Base-by-base conservation (phyloP, 1,139 yeast genomes). In the Zygosaccharomyces sapae region DNA sequence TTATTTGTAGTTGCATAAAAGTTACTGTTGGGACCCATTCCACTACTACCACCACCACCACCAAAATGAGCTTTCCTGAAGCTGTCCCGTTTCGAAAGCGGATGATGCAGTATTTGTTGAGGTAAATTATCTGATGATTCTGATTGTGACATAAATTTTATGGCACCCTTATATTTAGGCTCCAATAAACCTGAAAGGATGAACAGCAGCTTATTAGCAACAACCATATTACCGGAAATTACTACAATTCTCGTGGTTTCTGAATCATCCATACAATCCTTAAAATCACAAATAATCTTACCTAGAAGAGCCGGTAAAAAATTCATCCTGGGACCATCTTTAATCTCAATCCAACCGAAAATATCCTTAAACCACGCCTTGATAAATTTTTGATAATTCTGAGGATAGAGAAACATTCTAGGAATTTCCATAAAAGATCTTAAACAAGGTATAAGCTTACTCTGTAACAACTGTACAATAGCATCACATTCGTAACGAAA, bases 221-320 rank as follows among this genome's bases (percentile, higher is more conserved):
- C 82, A 25, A 75, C 75, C 18, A 81, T 79, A 55, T 80, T 80
- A 5, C 81, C 78, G 0, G 85, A 79, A 76, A 79, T 72, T 4
- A 80, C 69, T 3, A 79, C 80, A 0, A 80, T 69, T 45, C 84
- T 68, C 3, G 77, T 69, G 3, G 72, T 59, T 41, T 73, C 75
- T 16, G 54, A 50, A 3, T 49, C 46, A 3, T 51, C 47, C 27
- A 63, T 42, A 54, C 69, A 70, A 2, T 65, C 49, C 42, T 73
- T 68, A 19, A 68, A 64, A 6, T 76, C 76, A 3, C 73, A 59
- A 6, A 76, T 52, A 19, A 75, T 54, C 0, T 79, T 77, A 24
- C 78, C 65, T 41, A 78, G 61, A 48, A 76, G 70, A 4, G 57
- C 58, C 1, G 80, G 74, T 44, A 78, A 61, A 53, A 77, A 77